phyloP scores from a whole-genome alignment of 495 filamentous ascomycete genomes.

The Trichoderma erinaceum region DNA sequence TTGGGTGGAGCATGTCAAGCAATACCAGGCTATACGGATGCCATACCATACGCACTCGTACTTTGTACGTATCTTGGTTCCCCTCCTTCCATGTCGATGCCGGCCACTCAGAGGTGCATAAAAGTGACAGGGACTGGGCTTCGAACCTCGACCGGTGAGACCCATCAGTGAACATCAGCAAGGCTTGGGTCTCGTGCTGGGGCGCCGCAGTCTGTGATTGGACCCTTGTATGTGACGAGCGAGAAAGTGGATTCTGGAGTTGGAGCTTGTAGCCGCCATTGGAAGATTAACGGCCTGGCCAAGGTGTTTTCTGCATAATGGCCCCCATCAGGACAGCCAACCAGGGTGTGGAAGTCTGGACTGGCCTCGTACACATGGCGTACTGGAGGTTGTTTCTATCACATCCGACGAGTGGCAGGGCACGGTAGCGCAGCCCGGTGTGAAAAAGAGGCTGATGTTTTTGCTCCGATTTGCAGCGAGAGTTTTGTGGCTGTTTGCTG shows the following conservation, averaged over 20 bases:
- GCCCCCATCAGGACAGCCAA: conserved; percentile 37
- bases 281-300: not conserved
- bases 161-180: conserved; percentile 6
- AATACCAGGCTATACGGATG: not conserved
- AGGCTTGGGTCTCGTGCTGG: conserved; percentile 7
- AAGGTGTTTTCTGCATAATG: conserved; percentile 25
- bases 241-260: not conserved
- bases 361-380: no score
- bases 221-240: not conserved
- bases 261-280: conserved; percentile 1
- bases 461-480: no score
- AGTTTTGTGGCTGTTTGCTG: no score
- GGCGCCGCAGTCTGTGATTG: conserved; percentile 1
- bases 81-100: not conserved
- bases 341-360: not conserved
- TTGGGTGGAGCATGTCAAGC: not conserved
- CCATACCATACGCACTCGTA: not conserved
- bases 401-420: not conserved
- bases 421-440: not conserved
- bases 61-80: not conserved
- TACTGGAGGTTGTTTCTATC: not conserved
- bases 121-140: not conserved
- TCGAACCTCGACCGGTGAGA: conserved; percentile 2
- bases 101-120: not conserved
- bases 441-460: not conserved